Base-by-base conservation (phyloP, 352 stramenopile species). In the Phytophthora fragariaefolia region DNA sequence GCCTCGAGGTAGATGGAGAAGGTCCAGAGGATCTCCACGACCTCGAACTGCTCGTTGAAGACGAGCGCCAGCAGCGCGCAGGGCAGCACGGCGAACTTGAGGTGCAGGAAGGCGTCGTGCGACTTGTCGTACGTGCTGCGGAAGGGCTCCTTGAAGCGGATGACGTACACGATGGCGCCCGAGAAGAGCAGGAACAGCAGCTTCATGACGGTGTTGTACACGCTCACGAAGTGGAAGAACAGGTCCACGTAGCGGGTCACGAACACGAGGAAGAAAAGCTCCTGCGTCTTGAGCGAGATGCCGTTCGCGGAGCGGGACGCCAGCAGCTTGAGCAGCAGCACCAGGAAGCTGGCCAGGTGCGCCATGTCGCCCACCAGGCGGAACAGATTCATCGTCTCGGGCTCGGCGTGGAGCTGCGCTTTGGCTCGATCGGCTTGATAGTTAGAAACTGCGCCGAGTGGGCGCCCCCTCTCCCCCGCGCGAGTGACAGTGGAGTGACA, bases 181-280 rank as follows among this genome's bases (percentile, higher is more conserved):
- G 98, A 99, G 48, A 97, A 94, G 43, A 77, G 75, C 53, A 99
- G 96, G 81, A 99, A 99, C 8, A 99, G 76, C 22, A 99, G 66
- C 80, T 99, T 99, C 98, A 99, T 99, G 48, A 91, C 66, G 26
- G 92, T 98, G 81, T 99, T 99, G 90, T 99, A 99, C 18, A 99
- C 47, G 56, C 90, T 95, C 76, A 97, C 87, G 61, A 91, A 96
- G 79, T 95, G 87, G 67, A 94, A 98, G 70, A 99, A 99, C 6
- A 99, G 83, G 68, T 99, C 98, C 51, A 99, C 73, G 83, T 99
- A 99, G 46, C 92, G 93, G 20, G 96, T 98, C 13, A 99, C 68
- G 72, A 99, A 99, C 30, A 99, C 97, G 10, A 99, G 69, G 63
- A 99, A 95, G 82, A 99, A 99, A 27, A 99, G 95, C 79, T 99